Evolutionary conservation across 2,329 filamentous ascomycete genomes (phyloP).

Genomic region (Colletotrichum ledebouriae): DNA sequence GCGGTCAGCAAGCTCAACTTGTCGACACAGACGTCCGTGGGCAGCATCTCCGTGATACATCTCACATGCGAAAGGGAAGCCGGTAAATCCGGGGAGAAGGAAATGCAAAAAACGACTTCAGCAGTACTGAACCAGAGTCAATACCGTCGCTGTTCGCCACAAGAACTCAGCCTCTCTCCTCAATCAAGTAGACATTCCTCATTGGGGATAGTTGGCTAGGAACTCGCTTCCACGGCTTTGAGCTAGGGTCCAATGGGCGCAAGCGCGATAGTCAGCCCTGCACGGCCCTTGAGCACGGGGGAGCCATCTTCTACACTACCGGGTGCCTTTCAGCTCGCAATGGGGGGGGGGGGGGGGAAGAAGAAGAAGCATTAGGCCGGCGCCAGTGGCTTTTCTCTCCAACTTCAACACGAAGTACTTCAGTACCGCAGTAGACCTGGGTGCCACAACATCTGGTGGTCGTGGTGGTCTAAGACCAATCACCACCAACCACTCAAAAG

Average conservation of each 20-base stretch:
- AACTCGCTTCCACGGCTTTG: neutral
- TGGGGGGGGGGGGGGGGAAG: too few species aligned
- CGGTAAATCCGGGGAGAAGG: too few species aligned
- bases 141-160: too few species aligned
- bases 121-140: too few species aligned
- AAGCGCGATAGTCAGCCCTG: constrained; percentile 9
- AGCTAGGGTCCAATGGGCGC: neutral
- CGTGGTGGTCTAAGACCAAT: neutral
- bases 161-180: neutral
- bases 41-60: too few species aligned
- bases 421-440: neutral
- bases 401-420: neutral
- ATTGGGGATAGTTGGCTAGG: neutral
- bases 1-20: too few species aligned
- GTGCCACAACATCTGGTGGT: neutral
- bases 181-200: neutral
- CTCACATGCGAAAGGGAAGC: too few species aligned
- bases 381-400: too few species aligned
- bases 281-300: neutral
- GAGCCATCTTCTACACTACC: too few species aligned
- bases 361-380: neutral
- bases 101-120: too few species aligned
- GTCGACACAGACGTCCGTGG: too few species aligned
- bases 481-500: too few species aligned
- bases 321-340: neutral